Percentiles rank a stretch among this genome's conserved stretches.
These are phyloP conservation scores for Ustilago tritici DNA, from an alignment of 1,284 basidiomycete genomes.

Conservation along the genomic window DNA sequence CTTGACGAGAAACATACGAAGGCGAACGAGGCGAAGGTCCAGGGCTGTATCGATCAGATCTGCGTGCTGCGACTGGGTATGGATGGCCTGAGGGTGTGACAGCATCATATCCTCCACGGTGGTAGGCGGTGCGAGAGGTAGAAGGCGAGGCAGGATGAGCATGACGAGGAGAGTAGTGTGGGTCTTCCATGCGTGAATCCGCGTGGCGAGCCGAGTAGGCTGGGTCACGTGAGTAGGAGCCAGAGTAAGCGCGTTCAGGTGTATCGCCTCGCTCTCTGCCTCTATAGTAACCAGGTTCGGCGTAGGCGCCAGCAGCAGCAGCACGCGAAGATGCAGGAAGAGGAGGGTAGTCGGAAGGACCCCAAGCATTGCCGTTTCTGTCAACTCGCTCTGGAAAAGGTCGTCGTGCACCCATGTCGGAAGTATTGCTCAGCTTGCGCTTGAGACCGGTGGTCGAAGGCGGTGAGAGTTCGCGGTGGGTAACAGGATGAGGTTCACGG, in stretches of 20 bases:
- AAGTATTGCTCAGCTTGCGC: conserved; percentile 44
- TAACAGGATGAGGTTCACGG: conserved; percentile 22
- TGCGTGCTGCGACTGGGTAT: conserved; percentile 15
- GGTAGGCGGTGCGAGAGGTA: conserved; percentile 25
- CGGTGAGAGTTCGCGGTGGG: conserved; percentile 40
- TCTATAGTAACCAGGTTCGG: conserved; percentile 34
- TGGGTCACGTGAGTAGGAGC: conserved; percentile 36
- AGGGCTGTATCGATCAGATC: conserved; percentile 46
- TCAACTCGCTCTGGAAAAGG: conserved; percentile 28
- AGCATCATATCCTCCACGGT: conserved; percentile 28
- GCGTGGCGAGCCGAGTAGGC: conserved; percentile 33
- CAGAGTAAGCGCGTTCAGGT: conserved; percentile 32
- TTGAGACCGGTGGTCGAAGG: conserved; percentile 18
- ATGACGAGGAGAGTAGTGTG: conserved; percentile 48
- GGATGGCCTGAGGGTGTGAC: conserved; percentile 18
- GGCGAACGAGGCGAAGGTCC: conserved; percentile 35
- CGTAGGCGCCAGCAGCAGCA: conserved; percentile 8
- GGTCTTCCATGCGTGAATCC: conserved; percentile 35
- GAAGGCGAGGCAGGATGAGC: conserved; percentile 34
- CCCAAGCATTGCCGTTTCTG: conserved; percentile 24
- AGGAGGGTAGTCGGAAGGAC: conserved; percentile 27
- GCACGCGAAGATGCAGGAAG: background rate
- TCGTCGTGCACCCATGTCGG: conserved; percentile 26
- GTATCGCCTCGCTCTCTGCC: conserved; percentile 32
- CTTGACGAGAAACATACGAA: conserved; percentile 35